These are phyloP conservation scores for Hymenoscyphus albidus DNA, from an alignment of 2,329 filamentous ascomycete species.

Conservation along the genomic window DNA sequence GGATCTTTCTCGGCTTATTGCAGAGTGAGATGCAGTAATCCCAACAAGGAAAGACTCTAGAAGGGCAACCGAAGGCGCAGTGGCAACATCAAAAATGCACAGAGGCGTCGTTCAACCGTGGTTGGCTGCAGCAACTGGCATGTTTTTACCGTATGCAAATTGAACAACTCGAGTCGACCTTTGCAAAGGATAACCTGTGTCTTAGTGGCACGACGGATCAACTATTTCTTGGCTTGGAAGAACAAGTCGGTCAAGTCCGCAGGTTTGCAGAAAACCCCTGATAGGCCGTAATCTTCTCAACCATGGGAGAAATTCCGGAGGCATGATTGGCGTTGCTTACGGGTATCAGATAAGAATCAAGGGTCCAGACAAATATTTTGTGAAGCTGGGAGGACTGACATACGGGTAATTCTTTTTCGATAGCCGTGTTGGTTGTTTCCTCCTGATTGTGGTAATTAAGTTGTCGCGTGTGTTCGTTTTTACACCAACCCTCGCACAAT, in stretches of 20 bases:
- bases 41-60: conserved; percentile 2
- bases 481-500: not conserved
- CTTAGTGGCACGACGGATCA: not conserved
- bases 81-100: not conserved
- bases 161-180: not conserved
- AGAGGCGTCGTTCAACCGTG: not conserved
- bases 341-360: not conserved
- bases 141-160: not conserved
- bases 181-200: not conserved
- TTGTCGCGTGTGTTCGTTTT: not conserved
- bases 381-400: not conserved
- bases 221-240: not conserved
- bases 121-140: not conserved
- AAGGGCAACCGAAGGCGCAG: not conserved
- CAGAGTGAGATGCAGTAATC: not conserved
- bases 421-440: too few species aligned
- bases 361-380: not conserved
- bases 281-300: too few species aligned
- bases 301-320: not conserved
- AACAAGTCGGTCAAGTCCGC: conserved; percentile 1
- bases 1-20: not conserved
- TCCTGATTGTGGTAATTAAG: not conserved
- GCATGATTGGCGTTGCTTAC: not conserved
- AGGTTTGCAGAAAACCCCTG: not conserved
- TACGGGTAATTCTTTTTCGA: not conserved